Base-by-base conservation (phyloP, 1,139 yeast species). In the Geotrichum fermentans region DNA sequence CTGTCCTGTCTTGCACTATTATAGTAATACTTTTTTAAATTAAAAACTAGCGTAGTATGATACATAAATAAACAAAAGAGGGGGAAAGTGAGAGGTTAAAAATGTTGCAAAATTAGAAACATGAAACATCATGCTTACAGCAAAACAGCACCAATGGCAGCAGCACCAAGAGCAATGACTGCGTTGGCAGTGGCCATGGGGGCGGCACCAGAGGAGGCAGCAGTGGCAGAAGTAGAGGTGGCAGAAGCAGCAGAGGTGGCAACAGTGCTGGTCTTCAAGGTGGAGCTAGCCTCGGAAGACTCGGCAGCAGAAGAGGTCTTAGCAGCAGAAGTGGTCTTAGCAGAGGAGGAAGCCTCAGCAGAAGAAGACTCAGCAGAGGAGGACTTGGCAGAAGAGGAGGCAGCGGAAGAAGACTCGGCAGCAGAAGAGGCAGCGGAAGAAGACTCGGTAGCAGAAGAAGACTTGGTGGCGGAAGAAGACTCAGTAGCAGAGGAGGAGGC, bases 301-400 rank as follows among this genome's bases (percentile, higher is more conserved):
- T n/a, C n/a, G n/a, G 52, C 53, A 21, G 52, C 54, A 38, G 49
- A 43, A 13, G 45, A 10, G 35, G 42, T 3, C 26, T 42, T 43
- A 24, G 57, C 17, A 33, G 37, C 33, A 28, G 55, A n/a, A 32
- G 52, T 32, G 13, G 35, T 40, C 21, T 57, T 21, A 16, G 59
- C 51, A 14, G 43, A 50, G 33, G 60, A 39, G 24, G 60, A 32
- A 21, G 65, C 29, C 32, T 66, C 39, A 26, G 45, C 18, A 13
- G 42, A 20, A n/a, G 38, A 16, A 14, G 49, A 24, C 20, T 45
- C 16, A 32, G 45, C 3, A 35, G 46, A 30, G 18, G 35, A 10
- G 11, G 40, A 14, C n/a, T 42, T 14, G 21, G 45, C 36, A 34
- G 43, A 17, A 18, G 43, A 10, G 16, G 42, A 2, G 24, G 45